Conservation (phyloP, 371 early-diverging fungal species). For the Saksenaea vasiformis region DNA sequence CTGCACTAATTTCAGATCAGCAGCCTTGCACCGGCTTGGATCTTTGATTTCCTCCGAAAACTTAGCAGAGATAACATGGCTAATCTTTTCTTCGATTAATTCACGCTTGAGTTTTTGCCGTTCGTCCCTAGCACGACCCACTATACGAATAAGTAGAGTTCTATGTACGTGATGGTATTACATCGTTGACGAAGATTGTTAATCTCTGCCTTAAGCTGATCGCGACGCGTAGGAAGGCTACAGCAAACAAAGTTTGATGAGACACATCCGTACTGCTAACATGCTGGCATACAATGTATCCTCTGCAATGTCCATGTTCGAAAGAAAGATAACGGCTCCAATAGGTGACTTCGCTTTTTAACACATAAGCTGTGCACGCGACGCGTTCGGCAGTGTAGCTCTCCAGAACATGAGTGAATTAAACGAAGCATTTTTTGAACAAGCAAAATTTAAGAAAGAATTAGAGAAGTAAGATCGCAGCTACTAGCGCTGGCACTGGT, state of each 20-base stretch:
- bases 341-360: neutral
- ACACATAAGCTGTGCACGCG: neutral
- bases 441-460: neutral
- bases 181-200: constrained; percentile 17
- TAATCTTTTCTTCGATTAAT: constrained; percentile 37
- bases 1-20: constrained; percentile 24
- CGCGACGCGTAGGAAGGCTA: constrained; percentile 19
- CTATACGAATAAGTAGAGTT: constrained; percentile 16
- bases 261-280: neutral
- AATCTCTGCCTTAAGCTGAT: constrained; percentile 18
- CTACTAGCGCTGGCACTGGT: neutral
- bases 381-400: neutral
- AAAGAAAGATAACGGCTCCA: neutral
- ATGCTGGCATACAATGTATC: neutral
- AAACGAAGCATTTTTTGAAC: constrained; percentile 2
- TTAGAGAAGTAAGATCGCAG: neutral
- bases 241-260: neutral
- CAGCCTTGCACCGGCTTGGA: constrained; percentile 24
- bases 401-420: constrained; percentile 1
- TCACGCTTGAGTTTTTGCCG: constrained; percentile 22
- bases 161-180: neutral
- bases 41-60: constrained; percentile 32
- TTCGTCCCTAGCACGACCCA: constrained; percentile 22
- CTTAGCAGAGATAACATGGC: constrained; percentile 20
- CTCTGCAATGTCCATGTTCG: neutral